A percentile compares a stretch with the other conserved stretches of the same genome.
Conservation (phyloP, 805 yeast species). For the Candida chauliodis region DNA sequence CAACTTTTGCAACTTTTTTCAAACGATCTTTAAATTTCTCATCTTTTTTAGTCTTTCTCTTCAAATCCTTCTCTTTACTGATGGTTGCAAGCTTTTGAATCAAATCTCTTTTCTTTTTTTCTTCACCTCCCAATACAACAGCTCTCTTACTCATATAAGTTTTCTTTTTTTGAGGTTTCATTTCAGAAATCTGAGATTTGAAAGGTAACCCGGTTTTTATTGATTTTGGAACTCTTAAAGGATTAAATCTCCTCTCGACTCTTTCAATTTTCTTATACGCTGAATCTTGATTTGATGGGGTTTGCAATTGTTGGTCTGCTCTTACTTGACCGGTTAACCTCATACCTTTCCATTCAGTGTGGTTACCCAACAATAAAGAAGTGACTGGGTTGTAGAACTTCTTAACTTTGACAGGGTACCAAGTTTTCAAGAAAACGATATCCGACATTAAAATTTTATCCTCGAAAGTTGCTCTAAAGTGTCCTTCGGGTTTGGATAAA, state of each 20-base stretch:
- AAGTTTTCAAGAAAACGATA: slow-evolving; percentile 83
- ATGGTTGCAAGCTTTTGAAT: slow-evolving; percentile 84
- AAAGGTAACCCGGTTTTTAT: slow-evolving; percentile 80
- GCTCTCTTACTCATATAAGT: slow-evolving; percentile 88
- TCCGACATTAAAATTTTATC: slow-evolving; percentile 92
- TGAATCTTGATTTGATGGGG: slow-evolving; percentile 54
- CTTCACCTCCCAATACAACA: slow-evolving; percentile 87
- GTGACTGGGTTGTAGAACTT: slow-evolving; percentile 95
- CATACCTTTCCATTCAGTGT: slow-evolving; percentile 94
- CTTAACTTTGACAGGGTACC: slow-evolving; percentile 93
- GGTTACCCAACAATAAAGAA: slow-evolving; percentile 72
- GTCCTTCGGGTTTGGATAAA: slow-evolving; percentile 89
- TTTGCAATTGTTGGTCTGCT: slow-evolving; percentile 62
- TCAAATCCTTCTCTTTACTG: slow-evolving; percentile 79
- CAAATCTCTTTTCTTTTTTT: slow-evolving; percentile 86
- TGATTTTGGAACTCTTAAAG: slow-evolving; percentile 79
- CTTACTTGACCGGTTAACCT: slow-evolving; percentile 91
- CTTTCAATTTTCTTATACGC: slow-evolving; percentile 74
- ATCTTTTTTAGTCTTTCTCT: slow-evolving; percentile 67
- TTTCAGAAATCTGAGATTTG: slow-evolving; percentile 82
- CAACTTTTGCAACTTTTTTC: slow-evolving; percentile 72
- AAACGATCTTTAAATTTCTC: slow-evolving; percentile 73
- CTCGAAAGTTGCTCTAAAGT: slow-evolving; percentile 94
- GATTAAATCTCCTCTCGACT: slow-evolving; percentile 77
- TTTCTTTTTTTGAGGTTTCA: slow-evolving; percentile 82